phyloP scores from a whole-genome alignment of 345 rosid species.

The Sisymbrium irio region DNA sequence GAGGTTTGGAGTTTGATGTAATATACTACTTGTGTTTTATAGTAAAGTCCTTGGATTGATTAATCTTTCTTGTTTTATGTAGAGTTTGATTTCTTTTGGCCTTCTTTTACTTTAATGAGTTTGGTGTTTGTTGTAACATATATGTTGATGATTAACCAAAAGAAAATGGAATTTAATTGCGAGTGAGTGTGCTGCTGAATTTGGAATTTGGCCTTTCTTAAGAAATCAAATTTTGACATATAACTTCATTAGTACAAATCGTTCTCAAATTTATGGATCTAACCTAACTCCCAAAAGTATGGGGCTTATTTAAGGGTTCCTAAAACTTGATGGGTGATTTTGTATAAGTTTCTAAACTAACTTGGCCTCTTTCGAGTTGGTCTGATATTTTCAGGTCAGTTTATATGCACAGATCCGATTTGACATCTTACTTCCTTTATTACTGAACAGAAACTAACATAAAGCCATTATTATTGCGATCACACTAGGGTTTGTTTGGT shows the following conservation, averaged over 20 bases:
- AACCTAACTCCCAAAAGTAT: neutral
- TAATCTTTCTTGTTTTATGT: neutral
- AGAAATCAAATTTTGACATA: neutral
- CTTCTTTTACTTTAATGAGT: neutral
- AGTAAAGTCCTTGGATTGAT: neutral
- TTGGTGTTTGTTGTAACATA: neutral
- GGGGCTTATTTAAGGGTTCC: neutral
- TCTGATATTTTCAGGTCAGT: too few species aligned
- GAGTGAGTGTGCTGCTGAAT: neutral
- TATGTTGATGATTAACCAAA: neutral
- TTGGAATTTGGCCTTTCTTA: neutral
- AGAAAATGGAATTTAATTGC: neutral
- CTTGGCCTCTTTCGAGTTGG: too few species aligned
- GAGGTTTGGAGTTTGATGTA: neutral
- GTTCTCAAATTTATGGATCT: conserved; percentile 1
- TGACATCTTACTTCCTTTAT: neutral
- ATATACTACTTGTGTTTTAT: neutral
- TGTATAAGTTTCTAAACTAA: too few species aligned
- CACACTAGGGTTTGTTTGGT: too few species aligned
- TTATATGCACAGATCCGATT: neutral
- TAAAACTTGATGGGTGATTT: neutral
- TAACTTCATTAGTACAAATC: neutral
- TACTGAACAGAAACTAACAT: neutral
- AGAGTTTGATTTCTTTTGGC: neutral
- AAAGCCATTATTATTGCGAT: neutral